phyloP scores from a whole-genome alignment of 1,284 basidiomycete species.

The Pseudozyma pruni region DNA sequence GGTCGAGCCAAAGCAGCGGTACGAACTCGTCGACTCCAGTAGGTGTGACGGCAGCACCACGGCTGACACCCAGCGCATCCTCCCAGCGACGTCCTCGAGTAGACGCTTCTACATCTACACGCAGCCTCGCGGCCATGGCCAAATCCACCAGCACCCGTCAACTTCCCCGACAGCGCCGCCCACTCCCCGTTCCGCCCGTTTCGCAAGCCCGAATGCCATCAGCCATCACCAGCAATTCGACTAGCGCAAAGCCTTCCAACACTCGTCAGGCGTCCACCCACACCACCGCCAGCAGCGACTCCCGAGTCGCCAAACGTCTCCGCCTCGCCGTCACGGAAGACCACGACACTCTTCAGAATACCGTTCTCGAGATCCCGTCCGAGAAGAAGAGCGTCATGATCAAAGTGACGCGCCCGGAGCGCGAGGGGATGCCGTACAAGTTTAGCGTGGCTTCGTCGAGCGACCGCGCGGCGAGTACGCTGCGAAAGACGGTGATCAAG shows the following conservation, averaged over 20 bases:
- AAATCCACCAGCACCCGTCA: conserved; percentile 27
- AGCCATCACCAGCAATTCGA: conserved; percentile 4
- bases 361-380: conserved; percentile 33
- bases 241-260: background rate
- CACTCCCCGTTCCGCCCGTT: conserved; percentile 22
- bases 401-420: conserved; percentile 36
- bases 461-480: conserved; percentile 13
- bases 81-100: conserved; percentile 13
- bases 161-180: conserved; percentile 12
- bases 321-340: conserved; percentile 40
- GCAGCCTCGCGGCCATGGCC: conserved; percentile 29
- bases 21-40: conserved; percentile 1
- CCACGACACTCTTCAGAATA: conserved; percentile 29
- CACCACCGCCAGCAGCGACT: conserved; percentile 7
- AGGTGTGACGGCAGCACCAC: background rate
- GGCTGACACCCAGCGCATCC: conserved; percentile 12
- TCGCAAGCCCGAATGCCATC: conserved; percentile 24
- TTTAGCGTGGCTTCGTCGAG: conserved; percentile 21
- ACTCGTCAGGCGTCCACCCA: conserved; percentile 13
- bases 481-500: conserved; percentile 47
- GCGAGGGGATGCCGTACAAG: conserved; percentile 39
- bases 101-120: conserved; percentile 38
- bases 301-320: conserved; percentile 24
- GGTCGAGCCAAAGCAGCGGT: background rate
- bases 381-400: conserved; percentile 36